phyloP scores from a whole-genome alignment of 2,329 filamentous ascomycete species.

The Colletotrichum phormii region DNA sequence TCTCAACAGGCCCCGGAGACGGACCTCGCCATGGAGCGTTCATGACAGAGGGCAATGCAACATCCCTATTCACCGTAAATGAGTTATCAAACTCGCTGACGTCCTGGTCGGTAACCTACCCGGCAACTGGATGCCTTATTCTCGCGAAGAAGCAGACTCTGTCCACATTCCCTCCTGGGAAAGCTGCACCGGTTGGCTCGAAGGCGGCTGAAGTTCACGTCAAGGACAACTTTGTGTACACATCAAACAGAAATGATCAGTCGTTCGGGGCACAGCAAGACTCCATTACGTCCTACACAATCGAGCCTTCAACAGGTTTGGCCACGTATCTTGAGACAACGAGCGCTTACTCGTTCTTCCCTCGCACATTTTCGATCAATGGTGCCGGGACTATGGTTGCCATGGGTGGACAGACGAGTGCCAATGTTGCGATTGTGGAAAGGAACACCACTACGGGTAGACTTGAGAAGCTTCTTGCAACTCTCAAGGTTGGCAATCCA shows the following conservation, averaged over 20 bases:
- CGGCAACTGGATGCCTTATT: constrained; percentile 55
- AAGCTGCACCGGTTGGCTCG: constrained; percentile 54
- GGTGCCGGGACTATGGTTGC: constrained; percentile 69
- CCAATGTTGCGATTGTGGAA: constrained; percentile 67
- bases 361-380: constrained; percentile 73
- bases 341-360: constrained; percentile 68
- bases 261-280: constrained; percentile 66
- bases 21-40: constrained; percentile 66
- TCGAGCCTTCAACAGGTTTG: constrained; percentile 58
- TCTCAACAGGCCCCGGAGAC: constrained; percentile 56
- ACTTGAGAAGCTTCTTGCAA: constrained; percentile 61
- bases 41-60: constrained; percentile 49
- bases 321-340: constrained; percentile 65
- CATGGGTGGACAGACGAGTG: constrained; percentile 71
- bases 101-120: constrained; percentile 61
- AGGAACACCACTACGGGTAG: constrained; percentile 66
- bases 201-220: constrained; percentile 68
- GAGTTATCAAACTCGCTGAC: constrained; percentile 64
- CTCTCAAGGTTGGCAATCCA: constrained; percentile 51
- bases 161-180: constrained; percentile 58
- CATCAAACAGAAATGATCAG: constrained; percentile 71
- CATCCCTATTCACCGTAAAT: constrained; percentile 55
- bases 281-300: constrained; percentile 65
- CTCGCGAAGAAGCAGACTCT: constrained; percentile 59
- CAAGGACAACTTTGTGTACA: constrained; percentile 66